A percentile compares a stretch with the other conserved stretches of the same genome.
Evolutionary conservation across 2,329 filamentous ascomycete genomes (phyloP).

Genomic region (Coniosporium tulheliwenetii): DNA sequence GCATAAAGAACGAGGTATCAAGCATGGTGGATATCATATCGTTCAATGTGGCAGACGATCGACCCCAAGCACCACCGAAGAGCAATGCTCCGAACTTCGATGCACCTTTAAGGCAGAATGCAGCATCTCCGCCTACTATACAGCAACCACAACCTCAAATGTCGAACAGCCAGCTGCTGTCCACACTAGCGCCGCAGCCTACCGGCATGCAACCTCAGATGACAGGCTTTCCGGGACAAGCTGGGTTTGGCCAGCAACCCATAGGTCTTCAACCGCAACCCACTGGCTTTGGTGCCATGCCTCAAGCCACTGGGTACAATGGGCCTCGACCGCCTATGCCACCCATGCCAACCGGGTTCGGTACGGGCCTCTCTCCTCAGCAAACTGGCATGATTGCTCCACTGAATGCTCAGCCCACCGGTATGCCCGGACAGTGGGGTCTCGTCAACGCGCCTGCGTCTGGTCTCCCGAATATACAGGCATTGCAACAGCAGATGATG

Average conservation of each 20-base stretch:
- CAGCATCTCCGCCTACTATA: conserved; percentile 31
- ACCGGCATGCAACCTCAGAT: conserved; percentile 41
- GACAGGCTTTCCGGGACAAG: conserved; percentile 29
- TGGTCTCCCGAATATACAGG: conserved; percentile 86
- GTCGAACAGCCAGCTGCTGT: conserved; percentile 49
- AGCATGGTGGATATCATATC: conserved; percentile 99
- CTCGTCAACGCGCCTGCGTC: conserved; percentile 84
- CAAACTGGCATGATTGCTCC: conserved; percentile 50
- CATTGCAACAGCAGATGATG: conserved; percentile 90
- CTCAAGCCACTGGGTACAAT: conserved; percentile 63
- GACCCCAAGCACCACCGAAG: conserved; percentile 32
- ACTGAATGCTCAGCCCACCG: conserved; percentile 87
- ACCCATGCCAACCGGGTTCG: conserved; percentile 65
- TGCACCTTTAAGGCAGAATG: conserved; percentile 33
- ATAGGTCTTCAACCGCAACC: conserved; percentile 49
- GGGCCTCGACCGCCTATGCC: conserved; percentile 69
- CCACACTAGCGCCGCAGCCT: conserved; percentile 37
- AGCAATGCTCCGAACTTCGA: conserved; percentile 60
- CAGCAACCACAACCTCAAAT: conserved; percentile 44
- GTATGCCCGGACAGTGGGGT: conserved; percentile 91
- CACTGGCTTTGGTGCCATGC: conserved; percentile 43
- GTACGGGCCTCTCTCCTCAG: conserved; percentile 41
- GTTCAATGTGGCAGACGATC: conserved; percentile 73
- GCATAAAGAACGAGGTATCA: conserved; percentile 88
- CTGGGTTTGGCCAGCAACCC: conserved; percentile 20